phyloP scores from a whole-genome alignment of 495 filamentous ascomycete species.

The Tirmania nivea region DNA sequence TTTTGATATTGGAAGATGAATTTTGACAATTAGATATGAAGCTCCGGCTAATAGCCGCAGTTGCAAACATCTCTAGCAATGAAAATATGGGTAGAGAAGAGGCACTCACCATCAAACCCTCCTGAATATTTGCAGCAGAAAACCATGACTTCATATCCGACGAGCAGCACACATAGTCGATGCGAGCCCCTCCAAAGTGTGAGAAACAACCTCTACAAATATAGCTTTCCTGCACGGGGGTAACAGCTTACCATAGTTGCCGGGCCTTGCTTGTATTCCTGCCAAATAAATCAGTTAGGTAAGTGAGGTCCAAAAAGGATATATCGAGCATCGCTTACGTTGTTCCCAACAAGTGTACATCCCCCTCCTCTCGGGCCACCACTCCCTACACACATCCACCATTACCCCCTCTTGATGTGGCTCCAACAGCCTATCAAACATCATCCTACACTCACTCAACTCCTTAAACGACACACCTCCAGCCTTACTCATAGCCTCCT shows the following conservation, averaged over 20 bases:
- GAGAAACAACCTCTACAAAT: not conserved
- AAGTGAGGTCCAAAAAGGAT: not conserved
- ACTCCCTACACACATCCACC: conserved; percentile 68
- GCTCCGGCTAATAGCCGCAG: too few relatives aligned
- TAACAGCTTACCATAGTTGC: conserved; percentile 41
- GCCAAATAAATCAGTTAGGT: not conserved
- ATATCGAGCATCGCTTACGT: conserved; percentile 26
- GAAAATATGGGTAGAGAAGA: too few relatives aligned
- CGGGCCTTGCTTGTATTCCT: conserved; percentile 34
- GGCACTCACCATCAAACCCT: conserved; percentile 51
- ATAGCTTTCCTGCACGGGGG: too few relatives aligned
- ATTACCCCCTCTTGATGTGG: conserved; percentile 49
- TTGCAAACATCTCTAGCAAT: too few relatives aligned
- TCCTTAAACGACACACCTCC: conserved; percentile 44
- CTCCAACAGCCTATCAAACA: conserved; percentile 64
- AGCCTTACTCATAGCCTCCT: conserved; percentile 9
- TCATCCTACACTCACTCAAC: conserved; percentile 40
- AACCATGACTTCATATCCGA: conserved; percentile 69
- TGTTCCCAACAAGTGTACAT: conserved; percentile 98
- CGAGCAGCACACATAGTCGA: conserved; percentile 82
- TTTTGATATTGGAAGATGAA: too few relatives aligned
- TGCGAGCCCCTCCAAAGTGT: conserved; percentile 35
- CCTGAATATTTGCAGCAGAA: conserved; percentile 73
- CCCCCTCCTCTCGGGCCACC: conserved; percentile 53
- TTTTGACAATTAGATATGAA: too few relatives aligned